Evolutionary conservation across 2,329 filamentous ascomycete species (phyloP).

Genomic region (Aspergillus sp.): DNA sequence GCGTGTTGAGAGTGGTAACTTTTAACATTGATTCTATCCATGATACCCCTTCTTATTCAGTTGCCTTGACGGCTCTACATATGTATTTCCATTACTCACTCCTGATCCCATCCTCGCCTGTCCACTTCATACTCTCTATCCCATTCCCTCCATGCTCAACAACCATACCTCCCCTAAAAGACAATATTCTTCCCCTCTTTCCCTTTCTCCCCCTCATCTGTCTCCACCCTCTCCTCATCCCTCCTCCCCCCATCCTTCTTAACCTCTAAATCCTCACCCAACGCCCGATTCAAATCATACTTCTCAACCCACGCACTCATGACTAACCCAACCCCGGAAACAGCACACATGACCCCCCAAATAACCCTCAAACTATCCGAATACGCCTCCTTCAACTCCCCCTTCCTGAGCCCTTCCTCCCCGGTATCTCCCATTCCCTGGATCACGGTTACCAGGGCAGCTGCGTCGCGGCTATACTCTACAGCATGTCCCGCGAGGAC

Average conservation of each 20-base stretch:
- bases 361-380: slow-evolving; percentile 53
- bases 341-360: slow-evolving; percentile 54
- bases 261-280: not conserved
- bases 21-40: no score
- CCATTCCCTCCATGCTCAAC: no score
- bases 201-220: no score
- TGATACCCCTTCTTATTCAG: no score
- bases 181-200: no score
- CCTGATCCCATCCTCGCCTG: no score
- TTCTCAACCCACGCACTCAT: slow-evolving; percentile 52
- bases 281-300: slow-evolving; percentile 34
- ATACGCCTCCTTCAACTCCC: slow-evolving; percentile 50
- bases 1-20: no score
- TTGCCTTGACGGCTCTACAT: no score
- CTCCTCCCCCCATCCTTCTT: not conserved
- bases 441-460: slow-evolving; percentile 57
- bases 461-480: slow-evolving; percentile 55
- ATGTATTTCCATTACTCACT: no score
- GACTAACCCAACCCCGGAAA: slow-evolving; percentile 50
- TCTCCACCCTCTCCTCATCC: not conserved
- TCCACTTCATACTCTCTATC: no score
- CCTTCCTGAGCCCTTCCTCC: slow-evolving; percentile 29
- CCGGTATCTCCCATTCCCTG: slow-evolving; percentile 46
- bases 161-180: no score
- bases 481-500: no score